Evolutionary conservation across 2,329 filamentous ascomycete genomes (phyloP), one percentile per base, ranked within the genome.

Genomic region (Thermochaetoides dissita): DNA sequence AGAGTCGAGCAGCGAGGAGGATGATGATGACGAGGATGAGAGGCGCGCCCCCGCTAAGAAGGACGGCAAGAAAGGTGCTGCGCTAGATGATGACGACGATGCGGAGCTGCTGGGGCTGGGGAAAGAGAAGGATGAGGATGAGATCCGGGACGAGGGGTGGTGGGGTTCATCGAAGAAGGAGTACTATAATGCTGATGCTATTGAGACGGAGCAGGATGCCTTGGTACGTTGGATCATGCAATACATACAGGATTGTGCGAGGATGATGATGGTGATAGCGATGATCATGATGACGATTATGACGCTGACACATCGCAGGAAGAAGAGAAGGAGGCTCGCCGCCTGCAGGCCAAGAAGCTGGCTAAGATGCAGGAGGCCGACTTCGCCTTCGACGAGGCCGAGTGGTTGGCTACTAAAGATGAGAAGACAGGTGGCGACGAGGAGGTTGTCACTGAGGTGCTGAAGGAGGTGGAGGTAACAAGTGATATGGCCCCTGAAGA

Each of bases 131-230:
- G 71, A 68, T 3, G 74, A 72, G 11, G 72, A 71, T 6, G 69
- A 73, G 29, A 67, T 66, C 3, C 17, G 17, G 17, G 76, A 76
- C 35, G 70, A 77, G 40, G 78, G 76, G 35, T 88, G 79, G 57
- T 96, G 91, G 88, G 91, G 89, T 30, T 74, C 81, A 5, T 87
- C 84, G 2, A 89, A 77, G 59, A 82, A 82, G 47, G 89, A 94
- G 53, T 94, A 95, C 64, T 98, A 98, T 63, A 75, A 94, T 64
- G 84, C 86, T 51, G 89, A 98, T 60, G 63, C 69, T 29, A 69
- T 75, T 50, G 72, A 77, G 55, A 77, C 74, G 6, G 75, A 80
- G 57, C 71, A 66, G 33, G 72, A 76, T 53, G 91, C 91, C 0
- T 63, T 93, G 30, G 51, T 53, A 46, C 6, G 51, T 45, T 43